phyloP scores from a whole-genome alignment of 768 basidiomycete species.

The Hydnomerulius pinastri region DNA sequence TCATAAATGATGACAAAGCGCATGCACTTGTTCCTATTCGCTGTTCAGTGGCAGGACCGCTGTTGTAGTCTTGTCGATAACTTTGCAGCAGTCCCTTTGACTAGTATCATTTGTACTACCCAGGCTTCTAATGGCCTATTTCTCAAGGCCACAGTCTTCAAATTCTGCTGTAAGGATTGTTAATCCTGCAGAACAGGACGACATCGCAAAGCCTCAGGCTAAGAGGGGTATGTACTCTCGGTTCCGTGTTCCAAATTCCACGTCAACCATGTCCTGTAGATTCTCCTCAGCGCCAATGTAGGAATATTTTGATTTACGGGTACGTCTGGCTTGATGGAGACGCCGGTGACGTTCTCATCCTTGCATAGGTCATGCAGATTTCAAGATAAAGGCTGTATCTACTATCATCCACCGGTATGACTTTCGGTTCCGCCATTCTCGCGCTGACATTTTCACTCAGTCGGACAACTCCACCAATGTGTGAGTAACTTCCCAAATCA shows the following conservation, averaged over 20 bases:
- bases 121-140: slow-evolving; percentile 60
- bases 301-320: slow-evolving; percentile 93
- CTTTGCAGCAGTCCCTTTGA: slow-evolving; percentile 2
- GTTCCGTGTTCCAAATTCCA: slow-evolving; percentile 4
- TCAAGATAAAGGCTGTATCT: slow-evolving; percentile 84
- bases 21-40: neutral
- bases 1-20: slow-evolving; percentile 19
- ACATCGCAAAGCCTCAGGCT: slow-evolving; percentile 42
- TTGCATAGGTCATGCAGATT: slow-evolving; percentile 72
- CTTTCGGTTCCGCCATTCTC: slow-evolving; percentile 1
- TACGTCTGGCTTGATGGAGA: slow-evolving; percentile 32
- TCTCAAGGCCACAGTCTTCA: slow-evolving; percentile 58
- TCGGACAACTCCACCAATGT: slow-evolving; percentile 19
- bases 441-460: slow-evolving; percentile 21
- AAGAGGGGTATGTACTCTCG: slow-evolving; percentile 55
- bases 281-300: slow-evolving; percentile 76
- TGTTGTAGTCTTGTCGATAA: too few species aligned
- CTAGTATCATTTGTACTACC: slow-evolving; percentile 1
- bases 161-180: slow-evolving; percentile 73
- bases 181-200: slow-evolving; percentile 48
- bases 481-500: slow-evolving; percentile 25
- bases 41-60: neutral
- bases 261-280: slow-evolving; percentile 41
- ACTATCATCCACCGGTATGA: slow-evolving; percentile 73
- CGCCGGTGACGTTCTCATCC: neutral